Base-by-base conservation (phyloP, 257 asterid species). In the Ophiorrhiza pumila region DNA sequence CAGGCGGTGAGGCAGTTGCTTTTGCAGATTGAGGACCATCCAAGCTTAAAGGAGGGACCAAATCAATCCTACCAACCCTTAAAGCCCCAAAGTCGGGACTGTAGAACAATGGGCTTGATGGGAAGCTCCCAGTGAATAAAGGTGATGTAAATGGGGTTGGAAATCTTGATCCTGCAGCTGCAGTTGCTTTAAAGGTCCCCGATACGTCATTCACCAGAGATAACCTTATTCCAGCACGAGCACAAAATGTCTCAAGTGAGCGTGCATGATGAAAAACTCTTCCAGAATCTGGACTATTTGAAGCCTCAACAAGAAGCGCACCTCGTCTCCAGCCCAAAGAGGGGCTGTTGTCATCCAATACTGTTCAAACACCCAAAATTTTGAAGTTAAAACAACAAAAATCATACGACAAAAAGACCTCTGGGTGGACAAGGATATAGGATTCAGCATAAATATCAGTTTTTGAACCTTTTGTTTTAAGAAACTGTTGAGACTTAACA, bases 201-300 rank as follows among this genome's bases (percentile, higher is more conserved):
- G 96, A 80, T 74, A 84, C 77, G 27, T 89, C 90, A 74, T 83
- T 89, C 42, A 82, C 82, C 76, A 82, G 78, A 61, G 89, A 77
- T 58, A 95, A 77, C 78, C 73, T 87, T 83, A 95, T 92, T 42
- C 93, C 97, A 69, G 80, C 85, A 73, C 80, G 83, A 62, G 86
- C 76, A 85, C 98, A 95, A 74, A 87, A 95, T 49, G 91, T 69
- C 83, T 95, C 99, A 57, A 95, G 97, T 49, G 94, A 76, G 52
- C 94, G 95, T 65, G 95, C 89, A 83, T 95, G 99, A 81, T 89
- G 90, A 71, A 87, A 85, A 79, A 87, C 90, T 83, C 97, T 87
- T 79, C 96, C 98, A 80, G 99, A 85, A 85, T 92, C 98, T 61
- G 98, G 96, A 85, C 99, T 95, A 77, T 90, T 89, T 72, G 94